Evolutionary conservation across 1,284 basidiomycete genomes (phyloP), one percentile per base, ranked within the genome.

Genomic region (Gomphus sp.): DNA sequence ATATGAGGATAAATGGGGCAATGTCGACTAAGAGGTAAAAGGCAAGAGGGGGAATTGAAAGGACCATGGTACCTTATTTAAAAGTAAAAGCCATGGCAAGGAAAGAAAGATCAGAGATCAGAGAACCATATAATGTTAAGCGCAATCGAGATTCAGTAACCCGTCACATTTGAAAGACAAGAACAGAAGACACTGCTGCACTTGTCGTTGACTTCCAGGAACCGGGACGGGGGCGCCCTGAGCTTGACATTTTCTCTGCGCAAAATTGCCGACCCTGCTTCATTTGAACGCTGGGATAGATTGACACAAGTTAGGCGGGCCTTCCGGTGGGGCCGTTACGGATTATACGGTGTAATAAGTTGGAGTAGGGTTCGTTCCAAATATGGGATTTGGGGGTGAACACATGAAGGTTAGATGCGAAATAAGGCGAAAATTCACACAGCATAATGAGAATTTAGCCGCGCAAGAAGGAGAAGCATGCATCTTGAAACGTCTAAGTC

Each of bases 71-170:
- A 10, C 43, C 28, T 55, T 47, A n/a, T 55, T 55, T 44, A 47
- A 44, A 47, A 55, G 43, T 36, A 16, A 52, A 8, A 7, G 10
- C 22, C 44, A 47, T 47, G 3, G 18, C 7, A n/a, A n/a, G n/a
- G n/a, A n/a, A 31, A 33, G 33, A 53, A 8, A 28, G 52, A 53
- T 53, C 52, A 53, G n/a, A 41, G 37, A 53, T 53, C 52, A 53
- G 52, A 41, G 52, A 53, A 53, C 18, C 25, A 39, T 9, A 34
- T 18, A 12, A 11, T 28, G 44, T 18, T 50, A 50, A 50, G 31
- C 49, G 49, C 9, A 50, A 50, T 50, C 49, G 28, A 50, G 49
- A 50, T 50, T 34, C 48, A 33, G 48, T 34, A 18, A 31, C 49
- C 49, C 28, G 49, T 50, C 49, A 50, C 34, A 9, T 50, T 50